Evolutionary conservation across 441 rosid species (phyloP).

Genomic region (Sinapis alba): DNA sequence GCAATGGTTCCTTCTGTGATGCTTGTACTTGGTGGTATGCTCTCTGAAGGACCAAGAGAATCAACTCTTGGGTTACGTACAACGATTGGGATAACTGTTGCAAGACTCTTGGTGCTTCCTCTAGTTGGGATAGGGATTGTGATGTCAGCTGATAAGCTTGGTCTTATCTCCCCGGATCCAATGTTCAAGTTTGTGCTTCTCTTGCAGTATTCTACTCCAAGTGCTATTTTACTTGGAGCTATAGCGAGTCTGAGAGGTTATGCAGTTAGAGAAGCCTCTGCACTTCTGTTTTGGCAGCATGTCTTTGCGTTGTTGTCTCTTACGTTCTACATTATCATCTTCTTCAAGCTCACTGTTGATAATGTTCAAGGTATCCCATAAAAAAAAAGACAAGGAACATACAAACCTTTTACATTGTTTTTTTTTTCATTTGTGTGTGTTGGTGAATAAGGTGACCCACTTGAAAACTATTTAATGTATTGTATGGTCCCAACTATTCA

Average conservation of each 20-base stretch:
- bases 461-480: not conserved
- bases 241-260: slow-evolving; percentile 90
- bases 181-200: slow-evolving; percentile 84
- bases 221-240: slow-evolving; percentile 91
- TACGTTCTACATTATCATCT: slow-evolving; percentile 66
- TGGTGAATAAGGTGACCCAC: slow-evolving; percentile 25
- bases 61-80: slow-evolving; percentile 81
- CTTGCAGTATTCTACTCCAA: slow-evolving; percentile 88
- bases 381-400: not conserved
- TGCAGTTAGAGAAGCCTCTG: slow-evolving; percentile 86
- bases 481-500: not conserved
- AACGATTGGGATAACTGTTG: slow-evolving; percentile 66
- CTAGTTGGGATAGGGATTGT: slow-evolving; percentile 79
- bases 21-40: slow-evolving; percentile 96
- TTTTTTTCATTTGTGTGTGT: slow-evolving; percentile 3
- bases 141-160: slow-evolving; percentile 54
- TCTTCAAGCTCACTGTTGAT: slow-evolving; percentile 48
- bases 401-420: not conserved
- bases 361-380: slow-evolving; percentile 20
- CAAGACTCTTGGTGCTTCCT: slow-evolving; percentile 90
- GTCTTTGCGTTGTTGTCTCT: slow-evolving; percentile 74
- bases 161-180: slow-evolving; percentile 62
- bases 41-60: slow-evolving; percentile 87
- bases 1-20: slow-evolving; percentile 96
- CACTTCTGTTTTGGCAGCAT: slow-evolving; percentile 94